Evolutionary conservation across 306 rosid genomes (phyloP), one percentile per base, ranked within the genome.

Genomic region (Vigna mungo): DNA sequence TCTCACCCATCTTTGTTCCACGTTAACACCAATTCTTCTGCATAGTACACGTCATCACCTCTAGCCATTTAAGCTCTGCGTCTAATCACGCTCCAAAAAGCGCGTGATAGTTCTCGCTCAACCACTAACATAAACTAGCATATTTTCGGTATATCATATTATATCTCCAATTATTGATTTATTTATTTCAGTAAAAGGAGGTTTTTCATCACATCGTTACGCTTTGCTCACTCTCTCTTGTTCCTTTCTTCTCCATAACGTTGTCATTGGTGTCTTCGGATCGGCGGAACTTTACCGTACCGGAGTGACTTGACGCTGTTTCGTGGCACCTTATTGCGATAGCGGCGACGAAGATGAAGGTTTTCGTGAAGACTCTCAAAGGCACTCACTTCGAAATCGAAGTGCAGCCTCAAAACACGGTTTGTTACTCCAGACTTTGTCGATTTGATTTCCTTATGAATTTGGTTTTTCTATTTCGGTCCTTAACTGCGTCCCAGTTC

Each of bases 301-400:
- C 82, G 80, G 76, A 39, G 71, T 41, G 63, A 84, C 52, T 77
- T 77, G 70, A 78, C 53, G 64, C 81, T 79, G 68, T 44, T 44
- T 55, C 54, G 71, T 75, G 74, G 71, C 79, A 79, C 69, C 78
- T 55, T 76, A 75, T 74, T 47, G 17, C 16, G 20, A 75, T 53
- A n/a, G 58, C 58, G 18, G 80, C 27, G 39, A 39, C 27, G 43
- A 87, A 73, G 84, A 94, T 94, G 98, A 94, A 94, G 91, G 77
- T 94, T 83, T 91, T 88, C 47, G 94, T 94, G 9, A 94, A 90
- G 87, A 91, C 96, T 85, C 94, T 94, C 75, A 94, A 91, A 67
- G 97, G 97, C 70, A 77, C 90, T 14, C 92, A 90, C 91, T 94
- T 94, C 85, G 97, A 94, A 83, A 84, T 94, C 78, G 87, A 91